Conservation (phyloP, 352 stramenopile genomes). For the Phytophthora megakarya region DNA sequence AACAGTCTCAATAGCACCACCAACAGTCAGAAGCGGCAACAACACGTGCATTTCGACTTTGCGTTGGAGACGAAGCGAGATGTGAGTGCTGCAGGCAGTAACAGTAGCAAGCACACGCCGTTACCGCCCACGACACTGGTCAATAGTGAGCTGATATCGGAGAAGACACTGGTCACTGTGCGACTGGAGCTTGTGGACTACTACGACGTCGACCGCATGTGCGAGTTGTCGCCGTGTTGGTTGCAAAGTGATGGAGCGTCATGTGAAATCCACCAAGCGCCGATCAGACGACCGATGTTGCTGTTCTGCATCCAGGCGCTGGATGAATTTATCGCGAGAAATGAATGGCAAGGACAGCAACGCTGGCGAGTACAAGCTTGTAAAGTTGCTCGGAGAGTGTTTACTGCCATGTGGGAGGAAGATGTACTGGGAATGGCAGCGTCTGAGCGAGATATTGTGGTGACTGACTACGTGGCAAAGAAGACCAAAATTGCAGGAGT, state of each 20-base stretch:
- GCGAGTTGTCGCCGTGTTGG: constrained; percentile 72
- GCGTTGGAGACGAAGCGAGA: constrained; percentile 16
- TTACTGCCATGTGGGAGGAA: constrained; percentile 59
- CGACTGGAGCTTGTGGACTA: constrained; percentile 69
- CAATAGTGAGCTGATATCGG: constrained; percentile 35
- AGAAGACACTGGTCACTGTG: constrained; percentile 11
- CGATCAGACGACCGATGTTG: constrained; percentile 57
- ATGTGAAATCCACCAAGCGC: constrained; percentile 51
- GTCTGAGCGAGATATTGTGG: constrained; percentile 38
- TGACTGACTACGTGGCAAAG: constrained; percentile 43
- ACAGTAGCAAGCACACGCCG: constrained; percentile 2
- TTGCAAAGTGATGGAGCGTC: constrained; percentile 34
- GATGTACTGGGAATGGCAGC: constrained; percentile 33
- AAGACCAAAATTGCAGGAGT: constrained; percentile 52
- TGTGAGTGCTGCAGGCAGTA: not conserved
- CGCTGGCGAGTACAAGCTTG: constrained; percentile 54
- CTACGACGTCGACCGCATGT: constrained; percentile 67
- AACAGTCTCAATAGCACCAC: constrained; percentile 12
- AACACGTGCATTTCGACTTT: constrained; percentile 29
- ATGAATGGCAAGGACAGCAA: constrained; percentile 35
- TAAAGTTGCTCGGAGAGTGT: constrained; percentile 57
- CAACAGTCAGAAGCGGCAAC: constrained; percentile 19
- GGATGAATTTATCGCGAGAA: constrained; percentile 69
- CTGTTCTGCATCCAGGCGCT: constrained; percentile 76
- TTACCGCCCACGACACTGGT: constrained; percentile 39